A percentile compares a stretch with the other conserved stretches of the same genome.
Conservation (phyloP, 768 basidiomycete genomes). For the Boletus vinaceobasis region DNA sequence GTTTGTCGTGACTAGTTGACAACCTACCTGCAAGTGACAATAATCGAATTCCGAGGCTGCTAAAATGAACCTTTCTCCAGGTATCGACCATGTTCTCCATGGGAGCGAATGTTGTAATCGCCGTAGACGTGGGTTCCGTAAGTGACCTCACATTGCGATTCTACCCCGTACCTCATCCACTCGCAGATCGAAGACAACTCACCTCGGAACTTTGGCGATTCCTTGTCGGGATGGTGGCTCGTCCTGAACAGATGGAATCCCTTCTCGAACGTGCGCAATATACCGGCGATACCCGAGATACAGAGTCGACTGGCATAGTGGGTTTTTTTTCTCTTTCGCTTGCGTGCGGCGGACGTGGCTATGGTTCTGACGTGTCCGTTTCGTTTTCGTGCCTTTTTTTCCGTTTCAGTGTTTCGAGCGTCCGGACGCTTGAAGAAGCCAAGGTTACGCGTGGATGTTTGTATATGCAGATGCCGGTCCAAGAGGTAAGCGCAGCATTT, state of each 20-base stretch:
- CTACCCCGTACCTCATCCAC: not conserved
- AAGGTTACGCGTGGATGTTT: constrained; percentile 85
- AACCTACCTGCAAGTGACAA: constrained; percentile 70
- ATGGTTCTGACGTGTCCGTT: constrained; percentile 1
- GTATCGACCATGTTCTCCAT: constrained; percentile 89
- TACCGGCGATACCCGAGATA: constrained; percentile 90
- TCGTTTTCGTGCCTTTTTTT: not conserved
- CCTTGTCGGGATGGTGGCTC: constrained; percentile 95
- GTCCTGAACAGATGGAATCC: constrained; percentile 92
- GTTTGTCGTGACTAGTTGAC: constrained; percentile 53
- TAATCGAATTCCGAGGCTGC: not conserved
- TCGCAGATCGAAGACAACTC: constrained; percentile 84
- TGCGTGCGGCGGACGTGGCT: not conserved
- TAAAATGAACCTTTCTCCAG: constrained; percentile 35
- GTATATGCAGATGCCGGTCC: constrained; percentile 94
- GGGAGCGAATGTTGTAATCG: constrained; percentile 89
- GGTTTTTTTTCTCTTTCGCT: constrained; percentile 29
- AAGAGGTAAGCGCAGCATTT: constrained; percentile 56
- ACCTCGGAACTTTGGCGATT: constrained; percentile 91
- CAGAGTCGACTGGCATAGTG: constrained; percentile 94
- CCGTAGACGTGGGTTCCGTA: constrained; percentile 89
- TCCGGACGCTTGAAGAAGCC: constrained; percentile 93
- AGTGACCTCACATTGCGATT: constrained; percentile 25
- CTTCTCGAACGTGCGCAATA: constrained; percentile 69
- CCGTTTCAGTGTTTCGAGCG: constrained; percentile 79